Conservation (phyloP, 129 eudicot genomes). For the Helichrysum umbraculigerum region DNA sequence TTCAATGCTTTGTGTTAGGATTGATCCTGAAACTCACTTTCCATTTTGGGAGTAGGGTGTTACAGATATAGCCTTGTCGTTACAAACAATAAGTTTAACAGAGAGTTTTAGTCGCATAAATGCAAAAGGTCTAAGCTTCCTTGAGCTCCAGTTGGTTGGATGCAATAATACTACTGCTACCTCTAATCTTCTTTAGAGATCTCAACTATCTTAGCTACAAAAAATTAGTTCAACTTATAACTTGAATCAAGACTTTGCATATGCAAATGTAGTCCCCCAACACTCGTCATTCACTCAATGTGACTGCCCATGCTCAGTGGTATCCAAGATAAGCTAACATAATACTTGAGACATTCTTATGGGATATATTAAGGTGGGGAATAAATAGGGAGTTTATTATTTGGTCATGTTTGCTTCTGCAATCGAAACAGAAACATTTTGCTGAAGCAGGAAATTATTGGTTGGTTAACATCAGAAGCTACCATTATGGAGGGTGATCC, state of each 20-base stretch:
- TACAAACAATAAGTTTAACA: not conserved
- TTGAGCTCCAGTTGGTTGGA: not conserved
- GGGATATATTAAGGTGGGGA: not conserved
- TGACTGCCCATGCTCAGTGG: not conserved
- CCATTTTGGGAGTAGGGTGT: no score
- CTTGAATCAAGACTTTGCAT: not conserved
- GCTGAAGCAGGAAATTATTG: not conserved
- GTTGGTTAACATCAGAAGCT: not conserved
- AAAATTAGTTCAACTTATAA: not conserved
- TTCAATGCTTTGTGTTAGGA: no score
- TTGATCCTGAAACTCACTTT: no score
- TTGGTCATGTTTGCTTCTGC: no score
- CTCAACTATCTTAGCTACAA: not conserved
- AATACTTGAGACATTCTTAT: slow-evolving; percentile 6
- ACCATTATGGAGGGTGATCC: not conserved
- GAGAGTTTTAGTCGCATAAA: not conserved
- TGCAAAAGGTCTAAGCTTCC: not conserved
- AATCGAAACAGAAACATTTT: not conserved
- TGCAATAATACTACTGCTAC: not conserved
- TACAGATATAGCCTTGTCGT: not conserved
- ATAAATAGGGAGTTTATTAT: not conserved
- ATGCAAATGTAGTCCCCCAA: not conserved
- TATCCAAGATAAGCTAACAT: not conserved
- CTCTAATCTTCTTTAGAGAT: not conserved
- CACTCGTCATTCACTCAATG: not conserved